Percentiles rank a stretch among this genome's conserved stretches.
Conservation (phyloP, 495 filamentous ascomycete species). For the Cetradonia linearis region DNA sequence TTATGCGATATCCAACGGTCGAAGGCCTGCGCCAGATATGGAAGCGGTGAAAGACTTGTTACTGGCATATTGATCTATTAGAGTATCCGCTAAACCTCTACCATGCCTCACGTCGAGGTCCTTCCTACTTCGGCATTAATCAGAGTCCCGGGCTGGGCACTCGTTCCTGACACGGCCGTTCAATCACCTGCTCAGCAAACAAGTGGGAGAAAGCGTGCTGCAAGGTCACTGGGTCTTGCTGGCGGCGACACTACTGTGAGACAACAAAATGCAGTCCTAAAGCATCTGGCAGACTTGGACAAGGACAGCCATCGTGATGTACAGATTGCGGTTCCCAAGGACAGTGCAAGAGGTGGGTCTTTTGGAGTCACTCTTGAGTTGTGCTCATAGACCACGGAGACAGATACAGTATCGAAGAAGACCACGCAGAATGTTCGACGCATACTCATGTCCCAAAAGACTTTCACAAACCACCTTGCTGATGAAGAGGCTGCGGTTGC, state of each 20-base stretch:
- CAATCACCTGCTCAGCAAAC: slow-evolving; percentile 48
- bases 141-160: slow-evolving; percentile 74
- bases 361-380: not conserved
- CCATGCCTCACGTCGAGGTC: slow-evolving; percentile 61
- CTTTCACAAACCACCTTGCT: slow-evolving; percentile 80
- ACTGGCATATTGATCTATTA: not conserved
- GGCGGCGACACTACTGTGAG: slow-evolving; percentile 56
- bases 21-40: not conserved
- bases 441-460: slow-evolving; percentile 85
- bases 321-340: slow-evolving; percentile 54
- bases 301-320: slow-evolving; percentile 66
- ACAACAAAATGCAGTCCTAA: slow-evolving; percentile 64
- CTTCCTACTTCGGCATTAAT: slow-evolving; percentile 57
- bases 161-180: slow-evolving; percentile 64
- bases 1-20: not conserved
- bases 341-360: slow-evolving; percentile 37
- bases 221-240: slow-evolving; percentile 40
- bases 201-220: slow-evolving; percentile 53
- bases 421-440: slow-evolving; percentile 73
- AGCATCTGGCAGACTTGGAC: slow-evolving; percentile 71
- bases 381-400: slow-evolving; percentile 6
- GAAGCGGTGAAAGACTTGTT: not conserved
- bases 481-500: slow-evolving; percentile 70
- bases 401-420: slow-evolving; percentile 38
- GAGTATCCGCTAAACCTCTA: not conserved